A percentile compares a stretch with the other conserved stretches of the same genome.
Conservation (phyloP, 768 basidiomycete genomes). For the Collybiopsis luxurians region DNA sequence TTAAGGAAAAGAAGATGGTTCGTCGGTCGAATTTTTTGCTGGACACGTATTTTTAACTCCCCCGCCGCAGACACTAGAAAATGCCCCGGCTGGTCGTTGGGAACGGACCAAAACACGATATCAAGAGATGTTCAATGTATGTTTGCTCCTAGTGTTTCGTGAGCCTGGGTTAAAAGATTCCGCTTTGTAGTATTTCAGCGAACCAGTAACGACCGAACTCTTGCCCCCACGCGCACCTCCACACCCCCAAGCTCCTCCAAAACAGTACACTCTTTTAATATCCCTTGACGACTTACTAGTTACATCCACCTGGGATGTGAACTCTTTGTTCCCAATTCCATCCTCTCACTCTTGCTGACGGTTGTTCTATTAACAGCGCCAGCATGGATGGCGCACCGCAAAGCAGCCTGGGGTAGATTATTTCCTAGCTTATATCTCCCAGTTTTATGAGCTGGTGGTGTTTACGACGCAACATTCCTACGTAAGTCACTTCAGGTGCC, state of each 20-base stretch:
- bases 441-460: constrained; percentile 97
- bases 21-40: too few relatives aligned
- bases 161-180: background rate
- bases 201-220: constrained; percentile 91
- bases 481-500: constrained; percentile 41
- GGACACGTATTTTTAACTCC: constrained; percentile 1
- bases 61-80: constrained; percentile 53
- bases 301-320: constrained; percentile 92
- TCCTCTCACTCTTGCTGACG: background rate
- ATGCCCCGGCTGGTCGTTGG: constrained; percentile 61
- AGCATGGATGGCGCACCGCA: constrained; percentile 95
- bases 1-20: constrained; percentile 62
- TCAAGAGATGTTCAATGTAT: constrained; percentile 65
- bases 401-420: constrained; percentile 98
- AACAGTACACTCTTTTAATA: constrained; percentile 89
- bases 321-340: constrained; percentile 28
- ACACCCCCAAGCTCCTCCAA: constrained; percentile 75
- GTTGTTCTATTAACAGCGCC: constrained; percentile 56
- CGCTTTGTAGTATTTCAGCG: constrained; percentile 73
- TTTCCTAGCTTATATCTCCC: constrained; percentile 94
- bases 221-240: constrained; percentile 65
- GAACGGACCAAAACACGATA: constrained; percentile 63
- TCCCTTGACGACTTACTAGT: constrained; percentile 92
- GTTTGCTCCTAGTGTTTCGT: constrained; percentile 19
- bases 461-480: constrained; percentile 91